Evolutionary conservation across 495 filamentous ascomycete genomes (phyloP), one percentile per base, ranked within the genome.

Genomic region (Tuber umbilicatum): DNA sequence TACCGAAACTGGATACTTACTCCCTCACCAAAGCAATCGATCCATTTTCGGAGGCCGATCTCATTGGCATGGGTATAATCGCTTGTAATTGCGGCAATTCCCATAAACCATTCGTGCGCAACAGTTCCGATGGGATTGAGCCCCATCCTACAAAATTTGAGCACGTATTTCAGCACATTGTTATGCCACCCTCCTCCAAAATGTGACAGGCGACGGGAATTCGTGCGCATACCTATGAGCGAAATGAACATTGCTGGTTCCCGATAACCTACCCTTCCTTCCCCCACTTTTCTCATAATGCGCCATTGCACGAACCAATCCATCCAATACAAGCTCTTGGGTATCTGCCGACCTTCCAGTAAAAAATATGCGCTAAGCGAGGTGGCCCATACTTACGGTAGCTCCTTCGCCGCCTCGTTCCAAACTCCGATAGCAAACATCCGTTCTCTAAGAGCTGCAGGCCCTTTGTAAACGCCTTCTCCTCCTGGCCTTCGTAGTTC

Each of bases 21-120:
- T 3, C 94, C 94, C 83, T 94, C 90, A 0, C 94, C 95, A 79
- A 97, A 99, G 76, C 93, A 97, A 19, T 89, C 90, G 31, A 97
- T 86, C 95, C 95, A 99, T 82, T 94, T 92, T 70, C 87, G 84
- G 80, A 99, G 85, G 0, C 92, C 93, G 74, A 90, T 87, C 82
- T 94, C 93, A 73, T 93, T 97, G 9, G 96, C 93, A 70, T 87
- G 87, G 76, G 86, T 85, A 79, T 98, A 99, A 84, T 97, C 89
- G 73, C 92, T 87, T 5, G 91, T 94, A 80, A 97, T 92, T 45
- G 95, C 94, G 23, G 95, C 95, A 72, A 97, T 93, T 60, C 92
- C 93, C 95, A 99, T 99, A 85, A 97, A 97, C 96, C 96, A 99
- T 84, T 99, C 95, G 77, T 99, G 95, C 0, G 96, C 95, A 1